A percentile compares a stretch with the other conserved stretches of the same genome.
Evolutionary conservation across 352 stramenopile species (phyloP).

Genomic region (Pythium monospermum): DNA sequence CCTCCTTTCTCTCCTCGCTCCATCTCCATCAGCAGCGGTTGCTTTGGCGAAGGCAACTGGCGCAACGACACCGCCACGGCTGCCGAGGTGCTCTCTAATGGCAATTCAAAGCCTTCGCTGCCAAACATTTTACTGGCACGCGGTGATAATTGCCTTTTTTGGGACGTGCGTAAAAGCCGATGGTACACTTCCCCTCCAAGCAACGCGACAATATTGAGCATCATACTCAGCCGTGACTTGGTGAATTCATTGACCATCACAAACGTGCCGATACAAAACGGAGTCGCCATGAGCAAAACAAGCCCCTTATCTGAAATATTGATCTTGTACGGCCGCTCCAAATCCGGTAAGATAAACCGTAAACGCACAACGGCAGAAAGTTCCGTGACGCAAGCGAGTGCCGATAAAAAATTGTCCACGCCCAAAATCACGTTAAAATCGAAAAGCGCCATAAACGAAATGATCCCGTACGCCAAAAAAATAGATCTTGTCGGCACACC

Average conservation of each 20-base stretch:
- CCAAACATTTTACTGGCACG: constrained; percentile 21
- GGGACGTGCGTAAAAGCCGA: constrained; percentile 35
- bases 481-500: constrained; percentile 57
- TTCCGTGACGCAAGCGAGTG: constrained; percentile 87
- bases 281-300: constrained; percentile 67
- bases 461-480: constrained; percentile 83
- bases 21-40: constrained; percentile 11
- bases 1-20: background rate
- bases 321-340: constrained; percentile 78
- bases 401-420: constrained; percentile 93
- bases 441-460: constrained; percentile 85
- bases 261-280: constrained; percentile 61
- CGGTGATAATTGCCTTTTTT: constrained; percentile 13
- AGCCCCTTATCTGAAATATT: constrained; percentile 52
- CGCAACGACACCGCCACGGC: constrained; percentile 1
- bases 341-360: constrained; percentile 60
- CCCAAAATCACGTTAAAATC: constrained; percentile 87
- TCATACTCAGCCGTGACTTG: constrained; percentile 68
- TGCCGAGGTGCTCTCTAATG: constrained; percentile 12
- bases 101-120: constrained; percentile 9
- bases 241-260: constrained; percentile 79
- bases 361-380: constrained; percentile 89
- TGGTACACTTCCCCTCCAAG: constrained; percentile 48
- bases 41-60: constrained; percentile 6
- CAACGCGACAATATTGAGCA: constrained; percentile 52